Evolutionary conservation across 2,329 filamentous ascomycete genomes (phyloP).

Genomic region (Penicillium sp.): DNA sequence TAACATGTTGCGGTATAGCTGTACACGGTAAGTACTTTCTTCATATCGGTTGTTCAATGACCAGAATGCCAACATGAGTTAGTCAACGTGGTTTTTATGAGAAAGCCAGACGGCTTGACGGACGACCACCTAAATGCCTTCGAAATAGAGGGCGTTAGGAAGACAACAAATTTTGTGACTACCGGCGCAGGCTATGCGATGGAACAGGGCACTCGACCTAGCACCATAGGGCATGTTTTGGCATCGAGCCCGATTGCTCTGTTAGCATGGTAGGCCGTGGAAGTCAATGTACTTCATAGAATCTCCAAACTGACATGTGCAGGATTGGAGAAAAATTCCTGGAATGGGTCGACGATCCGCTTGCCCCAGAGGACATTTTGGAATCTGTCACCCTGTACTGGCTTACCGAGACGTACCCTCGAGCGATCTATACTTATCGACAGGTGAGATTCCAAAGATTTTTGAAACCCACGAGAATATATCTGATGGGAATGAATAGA

Average conservation of each 20-base stretch:
- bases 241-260: conserved; percentile 32
- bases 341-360: conserved; percentile 37
- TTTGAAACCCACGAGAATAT: neutral
- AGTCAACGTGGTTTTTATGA: conserved; percentile 32
- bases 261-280: conserved; percentile 29
- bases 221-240: conserved; percentile 37
- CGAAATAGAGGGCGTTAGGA: conserved; percentile 33
- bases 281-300: neutral
- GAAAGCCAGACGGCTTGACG: conserved; percentile 22
- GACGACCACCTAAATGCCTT: conserved; percentile 19
- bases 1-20: conserved; percentile 14
- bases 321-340: conserved; percentile 44
- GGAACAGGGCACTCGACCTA: conserved; percentile 33
- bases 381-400: conserved; percentile 38
- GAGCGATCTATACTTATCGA: conserved; percentile 34
- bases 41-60: neutral
- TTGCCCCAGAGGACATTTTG: conserved; percentile 33
- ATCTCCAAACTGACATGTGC: neutral
- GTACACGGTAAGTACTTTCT: conserved; percentile 27
- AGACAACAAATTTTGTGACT: conserved; percentile 17
- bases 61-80: conserved; percentile 5
- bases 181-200: conserved; percentile 26
- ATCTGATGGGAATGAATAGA: conserved; percentile 4
- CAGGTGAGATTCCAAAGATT: conserved; percentile 20
- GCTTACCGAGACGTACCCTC: conserved; percentile 39